A percentile compares a stretch with the other conserved stretches of the same genome.
Conservation (phyloP, 2,329 filamentous ascomycete genomes). For the Chaetoscypha palmicola region DNA sequence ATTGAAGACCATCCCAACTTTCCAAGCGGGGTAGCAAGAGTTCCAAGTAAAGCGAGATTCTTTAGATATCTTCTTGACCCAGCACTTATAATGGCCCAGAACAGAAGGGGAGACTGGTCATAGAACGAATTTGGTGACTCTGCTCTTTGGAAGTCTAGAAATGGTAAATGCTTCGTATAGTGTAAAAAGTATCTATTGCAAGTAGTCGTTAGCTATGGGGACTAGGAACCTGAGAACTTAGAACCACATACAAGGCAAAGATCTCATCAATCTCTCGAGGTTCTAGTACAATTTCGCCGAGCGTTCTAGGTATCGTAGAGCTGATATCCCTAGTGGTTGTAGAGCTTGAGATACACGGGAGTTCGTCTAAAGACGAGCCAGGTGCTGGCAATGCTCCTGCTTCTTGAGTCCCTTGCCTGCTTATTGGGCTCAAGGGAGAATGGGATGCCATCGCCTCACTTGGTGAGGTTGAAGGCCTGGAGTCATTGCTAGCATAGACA, state of each 20-base stretch:
- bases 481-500: conserved; percentile 3
- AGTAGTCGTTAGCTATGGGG: background rate
- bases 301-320: conserved; percentile 5
- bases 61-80: conserved; percentile 8
- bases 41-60: conserved; percentile 7
- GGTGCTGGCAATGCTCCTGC: background rate
- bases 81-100: conserved; percentile 13
- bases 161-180: conserved; percentile 11
- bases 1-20: conserved; percentile 11
- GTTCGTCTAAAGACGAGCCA: conserved; percentile 1
- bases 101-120: conserved; percentile 11
- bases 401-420: conserved; percentile 7
- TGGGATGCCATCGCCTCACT: conserved; percentile 6
- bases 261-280: conserved; percentile 11
- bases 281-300: conserved; percentile 7
- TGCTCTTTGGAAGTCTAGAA: conserved; percentile 8
- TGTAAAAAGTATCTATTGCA: conserved; percentile 8
- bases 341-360: background rate
- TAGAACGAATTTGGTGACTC: conserved; percentile 11
- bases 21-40: conserved; percentile 5
- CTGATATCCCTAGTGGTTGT: background rate
- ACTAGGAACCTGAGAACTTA: background rate
- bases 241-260: conserved; percentile 6
- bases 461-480: conserved; percentile 7
- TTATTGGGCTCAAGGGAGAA: conserved; percentile 7